phyloP scores from a whole-genome alignment of 2,329 filamentous ascomycete species.

The Apiospora arundinis region DNA sequence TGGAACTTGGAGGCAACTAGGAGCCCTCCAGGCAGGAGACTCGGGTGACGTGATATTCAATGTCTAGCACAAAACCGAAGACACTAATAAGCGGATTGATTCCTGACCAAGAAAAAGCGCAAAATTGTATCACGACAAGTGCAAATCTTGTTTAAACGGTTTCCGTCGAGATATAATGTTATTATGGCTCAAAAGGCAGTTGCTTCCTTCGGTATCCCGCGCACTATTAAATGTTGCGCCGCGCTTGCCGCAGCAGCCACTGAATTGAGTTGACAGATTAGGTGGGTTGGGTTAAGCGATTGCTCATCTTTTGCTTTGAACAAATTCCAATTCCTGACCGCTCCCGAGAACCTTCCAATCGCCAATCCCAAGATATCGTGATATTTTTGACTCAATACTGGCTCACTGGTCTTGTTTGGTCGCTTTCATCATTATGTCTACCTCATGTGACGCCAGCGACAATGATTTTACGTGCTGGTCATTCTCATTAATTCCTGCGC shows the following conservation, averaged over 20 bases:
- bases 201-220: neutral
- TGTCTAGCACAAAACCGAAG: too few relatives aligned
- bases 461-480: neutral
- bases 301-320: neutral
- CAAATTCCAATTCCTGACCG: neutral
- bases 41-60: neutral
- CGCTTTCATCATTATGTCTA: neutral
- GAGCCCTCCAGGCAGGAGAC: neutral
- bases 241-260: constrained; percentile 6
- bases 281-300: neutral
- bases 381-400: neutral
- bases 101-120: neutral
- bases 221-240: neutral
- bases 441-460: neutral
- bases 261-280: neutral
- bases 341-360: neutral
- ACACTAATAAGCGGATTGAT: too few relatives aligned
- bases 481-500: neutral
- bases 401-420: neutral
- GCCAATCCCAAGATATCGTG: neutral
- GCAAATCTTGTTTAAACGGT: neutral
- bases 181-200: neutral
- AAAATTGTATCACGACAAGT: neutral
- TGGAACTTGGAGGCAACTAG: too few relatives aligned
- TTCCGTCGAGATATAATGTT: neutral